phyloP scores from a whole-genome alignment of 2,329 filamentous ascomycete genomes.

The Aspergillus pseudoterreus region DNA sequence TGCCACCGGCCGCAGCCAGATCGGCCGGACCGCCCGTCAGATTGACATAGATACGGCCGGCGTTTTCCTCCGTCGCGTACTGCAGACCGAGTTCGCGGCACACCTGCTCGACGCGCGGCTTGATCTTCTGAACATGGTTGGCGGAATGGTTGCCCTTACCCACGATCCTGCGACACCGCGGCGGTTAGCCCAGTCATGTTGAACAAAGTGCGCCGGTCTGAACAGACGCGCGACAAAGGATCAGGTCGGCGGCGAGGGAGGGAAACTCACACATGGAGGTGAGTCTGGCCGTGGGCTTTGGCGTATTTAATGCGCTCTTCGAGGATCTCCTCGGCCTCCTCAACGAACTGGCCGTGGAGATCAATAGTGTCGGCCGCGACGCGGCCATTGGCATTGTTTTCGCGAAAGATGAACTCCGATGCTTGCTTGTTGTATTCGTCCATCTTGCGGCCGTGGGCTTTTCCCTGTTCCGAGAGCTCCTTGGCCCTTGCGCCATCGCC shows the following conservation, averaged over 20 bases:
- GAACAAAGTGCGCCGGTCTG: neutral
- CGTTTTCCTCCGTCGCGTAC: constrained; percentile 83
- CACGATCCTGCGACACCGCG: constrained; percentile 62
- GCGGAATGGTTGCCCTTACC: constrained; percentile 88
- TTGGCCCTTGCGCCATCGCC: constrained; percentile 85
- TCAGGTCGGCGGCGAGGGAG: neutral
- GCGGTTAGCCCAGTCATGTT: neutral
- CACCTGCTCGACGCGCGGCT: constrained; percentile 86
- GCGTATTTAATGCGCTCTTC: constrained; percentile 81
- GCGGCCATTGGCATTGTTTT: constrained; percentile 78
- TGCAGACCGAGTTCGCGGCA: constrained; percentile 79
- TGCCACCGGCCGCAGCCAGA: constrained; percentile 29
- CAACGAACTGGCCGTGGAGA: constrained; percentile 88
- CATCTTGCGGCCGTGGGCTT: constrained; percentile 77
- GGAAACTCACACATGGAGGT: constrained; percentile 70
- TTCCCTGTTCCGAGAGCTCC: constrained; percentile 77
- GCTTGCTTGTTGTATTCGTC: constrained; percentile 88
- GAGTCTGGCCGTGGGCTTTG: constrained; percentile 66
- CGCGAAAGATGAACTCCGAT: constrained; percentile 89
- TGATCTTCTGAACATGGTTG: constrained; percentile 85
- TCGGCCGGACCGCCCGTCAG: constrained; percentile 67
- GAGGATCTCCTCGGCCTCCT: constrained; percentile 89
- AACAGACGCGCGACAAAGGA: too few relatives aligned
- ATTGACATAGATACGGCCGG: constrained; percentile 84
- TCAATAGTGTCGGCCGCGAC: constrained; percentile 83